Conservation (phyloP, 1,284 basidiomycete species). For the Heterobasidion annosum region DNA sequence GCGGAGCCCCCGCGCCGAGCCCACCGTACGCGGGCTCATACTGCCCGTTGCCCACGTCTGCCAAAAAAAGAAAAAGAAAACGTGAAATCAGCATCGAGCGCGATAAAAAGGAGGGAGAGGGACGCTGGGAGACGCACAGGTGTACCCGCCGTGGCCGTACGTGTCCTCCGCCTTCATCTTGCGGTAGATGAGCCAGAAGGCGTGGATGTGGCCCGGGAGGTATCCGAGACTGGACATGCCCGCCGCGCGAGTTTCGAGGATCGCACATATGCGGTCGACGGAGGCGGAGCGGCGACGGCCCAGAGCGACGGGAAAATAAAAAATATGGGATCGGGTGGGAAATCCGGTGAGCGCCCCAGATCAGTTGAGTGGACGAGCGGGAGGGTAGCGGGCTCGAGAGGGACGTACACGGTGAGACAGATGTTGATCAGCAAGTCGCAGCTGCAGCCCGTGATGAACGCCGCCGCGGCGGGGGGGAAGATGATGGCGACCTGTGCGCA, state of each 20-base stretch:
- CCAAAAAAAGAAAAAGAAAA: not conserved
- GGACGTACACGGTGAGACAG: conserved; percentile 54
- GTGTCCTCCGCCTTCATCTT: conserved; percentile 53
- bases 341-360: not conserved
- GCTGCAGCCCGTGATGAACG: conserved; percentile 68
- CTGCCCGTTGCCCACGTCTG: conserved; percentile 47
- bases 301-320: not conserved
- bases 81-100: not conserved
- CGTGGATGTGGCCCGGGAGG: conserved; percentile 60
- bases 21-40: conserved; percentile 24
- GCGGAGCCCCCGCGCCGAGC: not conserved
- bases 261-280: too few relatives aligned
- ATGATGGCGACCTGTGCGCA: conserved; percentile 60
- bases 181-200: conserved; percentile 46
- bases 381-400: not conserved
- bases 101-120: not conserved
- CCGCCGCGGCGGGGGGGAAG: conserved; percentile 64
- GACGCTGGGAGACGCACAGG: conserved; percentile 22
- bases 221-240: conserved; percentile 51
- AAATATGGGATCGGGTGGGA: not conserved
- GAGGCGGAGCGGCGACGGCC: too few relatives aligned
- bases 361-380: not conserved
- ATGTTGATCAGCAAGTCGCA: conserved; percentile 81
- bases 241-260: too few relatives aligned
- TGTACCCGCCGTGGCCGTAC: conserved; percentile 44